A percentile compares a stretch with the other conserved stretches of the same genome.
These are phyloP conservation scores for Nicotiana noctiflora DNA, from an alignment of 257 asterid species.

Conservation along the genomic window DNA sequence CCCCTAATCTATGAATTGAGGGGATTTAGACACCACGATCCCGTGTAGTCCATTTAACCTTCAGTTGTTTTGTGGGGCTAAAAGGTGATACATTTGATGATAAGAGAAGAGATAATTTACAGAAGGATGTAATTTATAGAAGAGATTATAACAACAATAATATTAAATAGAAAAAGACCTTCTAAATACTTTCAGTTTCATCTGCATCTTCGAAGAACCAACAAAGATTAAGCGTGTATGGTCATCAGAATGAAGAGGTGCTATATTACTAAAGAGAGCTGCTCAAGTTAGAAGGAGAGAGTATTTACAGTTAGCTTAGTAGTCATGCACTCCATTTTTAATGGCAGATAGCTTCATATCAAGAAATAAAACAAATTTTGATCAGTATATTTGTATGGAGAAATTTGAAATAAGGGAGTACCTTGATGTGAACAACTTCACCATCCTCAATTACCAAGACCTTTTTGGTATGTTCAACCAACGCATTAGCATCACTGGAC, in stretches of 20 bases:
- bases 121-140: not conserved
- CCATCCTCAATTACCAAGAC: slow-evolving; percentile 84
- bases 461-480: slow-evolving; percentile 88
- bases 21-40: not conserved
- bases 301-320: slow-evolving; percentile 3
- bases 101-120: no score
- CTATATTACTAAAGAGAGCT: not conserved
- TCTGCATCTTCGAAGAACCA: not conserved
- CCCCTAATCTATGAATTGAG: not conserved
- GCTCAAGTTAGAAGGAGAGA: slow-evolving; percentile 4
- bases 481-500: slow-evolving; percentile 89
- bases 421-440: slow-evolving; percentile 89
- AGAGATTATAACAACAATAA: not conserved
- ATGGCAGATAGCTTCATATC: not conserved
- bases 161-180: not conserved
- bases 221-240: not conserved
- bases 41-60: not conserved
- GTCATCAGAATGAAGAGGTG: not conserved
- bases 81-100: not conserved
- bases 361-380: not conserved
- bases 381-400: not conserved
- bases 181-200: not conserved
- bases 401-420: slow-evolving; percentile 15
- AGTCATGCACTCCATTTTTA: not conserved
- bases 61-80: not conserved